Base-by-base conservation (phyloP, 2,329 filamentous ascomycete genomes). In the Sporothrix humicola region DNA sequence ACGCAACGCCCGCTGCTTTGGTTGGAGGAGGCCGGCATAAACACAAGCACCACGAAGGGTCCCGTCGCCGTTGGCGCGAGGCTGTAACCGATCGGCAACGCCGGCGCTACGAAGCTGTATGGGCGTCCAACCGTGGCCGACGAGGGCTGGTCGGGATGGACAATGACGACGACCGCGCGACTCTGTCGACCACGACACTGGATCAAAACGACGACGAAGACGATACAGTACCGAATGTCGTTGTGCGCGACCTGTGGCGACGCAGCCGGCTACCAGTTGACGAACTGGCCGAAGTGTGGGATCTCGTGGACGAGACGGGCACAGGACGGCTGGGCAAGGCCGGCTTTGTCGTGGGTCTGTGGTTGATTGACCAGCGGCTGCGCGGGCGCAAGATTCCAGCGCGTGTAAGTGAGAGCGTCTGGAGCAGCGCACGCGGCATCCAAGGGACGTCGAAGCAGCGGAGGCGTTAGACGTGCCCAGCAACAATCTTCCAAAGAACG, bases 301-400 rank as follows among this genome's bases (percentile, higher is more conserved):
- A 91, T 58, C 83, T 95, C 20, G 93, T 95, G 12, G 91, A 92
- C 78, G 82, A 85, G 1, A 81, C 83, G 7, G 80, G 82, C 0
- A 79, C 82, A 15, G 91, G 91, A 0, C 83, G 87, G 76, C 82
- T 96, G 72, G 84, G 83, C 73, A 88, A 88, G 78, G 87, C 91
- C 72, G 91, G 94, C 82, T 96, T 96, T 80, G 91, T 96, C 0
- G 92, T 95, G 1, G 93, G 93, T 10, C 86, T 93, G 83, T 96
- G 93, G 92, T 82, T 96, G 68, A 88, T 96, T 50, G 93, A 96
- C 80, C 92, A 95, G 84, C 84, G 92, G 74, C 83, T 96, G n/a
- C 89, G 92, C 76, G 93, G 93, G 1, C 84, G 93, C 74, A 96
- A 96, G 84, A 84, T 95, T 23, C 93, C 93, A 0, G 83, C 87